Evolutionary conservation across 139 green algal species (phyloP), one percentile per base, ranked within the genome.

Genomic region (Micractinium sp.): DNA sequence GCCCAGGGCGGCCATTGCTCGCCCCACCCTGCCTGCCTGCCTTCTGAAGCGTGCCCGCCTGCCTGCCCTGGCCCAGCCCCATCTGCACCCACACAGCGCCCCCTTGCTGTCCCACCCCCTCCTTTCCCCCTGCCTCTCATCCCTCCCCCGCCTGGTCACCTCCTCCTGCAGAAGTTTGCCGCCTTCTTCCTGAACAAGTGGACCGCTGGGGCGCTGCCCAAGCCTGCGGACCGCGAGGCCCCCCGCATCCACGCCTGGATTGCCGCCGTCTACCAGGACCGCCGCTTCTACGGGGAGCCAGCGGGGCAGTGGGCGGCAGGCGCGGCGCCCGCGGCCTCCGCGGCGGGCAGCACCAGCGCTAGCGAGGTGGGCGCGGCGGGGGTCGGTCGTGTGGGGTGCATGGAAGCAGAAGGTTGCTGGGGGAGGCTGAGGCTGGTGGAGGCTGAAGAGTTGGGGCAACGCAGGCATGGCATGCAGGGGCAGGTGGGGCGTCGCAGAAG

Each of bases 211-310:
- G 82, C 89, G 41, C 60, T 93, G 56, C 83, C 87, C 53, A 91
- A 86, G 47, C 93, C 93, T 15, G 76, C 84, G 38, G 90, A 94
- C 47, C 89, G 92, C n/a, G 89, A 81, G 4, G 36, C 79, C 16
- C 79, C 35, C 20, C 90, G 90, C 39, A 86, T 93, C 14, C 63
- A 88, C 23, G 85, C 91, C 41, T 95, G 91, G 90, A 95, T 95
- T 33, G 19, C 53, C 29, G 67, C 67, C 5, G 87, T 90, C 20
- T 86, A 90, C 81, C 67, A 90, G 56, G 81, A 81, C 36, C 38
- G 53, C 12, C 60, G 81, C 16, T 90, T 76, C 23, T 86, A 67
- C 29, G 81, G 33, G 12, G 81, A 87, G 41, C 85, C 85, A 20
- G 31, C 71, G 27, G 53, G 85, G 35, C 63, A 66, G 13, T 88